These are phyloP conservation scores for Podospora anserina DNA, from an alignment of 495 filamentous ascomycete species.

Conservation along the genomic window DNA sequence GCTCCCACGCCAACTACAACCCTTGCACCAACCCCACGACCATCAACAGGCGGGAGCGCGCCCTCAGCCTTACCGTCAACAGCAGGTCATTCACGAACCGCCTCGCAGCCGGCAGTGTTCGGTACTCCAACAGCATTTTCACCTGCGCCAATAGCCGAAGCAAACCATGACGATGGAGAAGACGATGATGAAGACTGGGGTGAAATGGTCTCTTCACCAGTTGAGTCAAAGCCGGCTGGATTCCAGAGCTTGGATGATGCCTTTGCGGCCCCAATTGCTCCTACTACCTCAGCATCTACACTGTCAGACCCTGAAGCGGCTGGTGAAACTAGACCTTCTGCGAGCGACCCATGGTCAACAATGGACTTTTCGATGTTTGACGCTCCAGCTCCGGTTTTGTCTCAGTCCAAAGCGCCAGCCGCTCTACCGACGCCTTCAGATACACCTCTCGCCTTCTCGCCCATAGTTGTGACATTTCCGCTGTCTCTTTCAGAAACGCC, in stretches of 20 bases:
- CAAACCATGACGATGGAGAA: slow-evolving; percentile 40
- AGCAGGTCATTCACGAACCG: background rate
- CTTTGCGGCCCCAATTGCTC: slow-evolving; percentile 10
- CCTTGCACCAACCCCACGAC: background rate
- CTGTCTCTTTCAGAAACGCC: background rate
- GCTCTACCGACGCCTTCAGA: background rate
- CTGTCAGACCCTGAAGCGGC: background rate
- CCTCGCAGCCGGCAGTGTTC: background rate
- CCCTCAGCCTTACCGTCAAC: background rate
- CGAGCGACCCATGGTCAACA: background rate
- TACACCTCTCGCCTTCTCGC: background rate
- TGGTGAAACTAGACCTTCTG: background rate
- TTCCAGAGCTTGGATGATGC: slow-evolving; percentile 16
- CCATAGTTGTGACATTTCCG: background rate
- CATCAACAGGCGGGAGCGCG: background rate
- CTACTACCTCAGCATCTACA: background rate
- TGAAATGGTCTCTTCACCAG: slow-evolving; percentile 53
- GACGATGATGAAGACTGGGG: slow-evolving; percentile 54
- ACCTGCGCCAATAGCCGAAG: slow-evolving; percentile 7
- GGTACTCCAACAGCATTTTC: background rate
- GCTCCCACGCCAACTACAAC: background rate
- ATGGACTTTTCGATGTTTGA: background rate
- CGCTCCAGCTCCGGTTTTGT: background rate
- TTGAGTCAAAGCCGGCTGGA: slow-evolving; percentile 17
- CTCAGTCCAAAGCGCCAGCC: background rate